Evolutionary conservation across 805 yeast genomes (phyloP).

Genomic region (Hanseniaspora mollemarum): DNA sequence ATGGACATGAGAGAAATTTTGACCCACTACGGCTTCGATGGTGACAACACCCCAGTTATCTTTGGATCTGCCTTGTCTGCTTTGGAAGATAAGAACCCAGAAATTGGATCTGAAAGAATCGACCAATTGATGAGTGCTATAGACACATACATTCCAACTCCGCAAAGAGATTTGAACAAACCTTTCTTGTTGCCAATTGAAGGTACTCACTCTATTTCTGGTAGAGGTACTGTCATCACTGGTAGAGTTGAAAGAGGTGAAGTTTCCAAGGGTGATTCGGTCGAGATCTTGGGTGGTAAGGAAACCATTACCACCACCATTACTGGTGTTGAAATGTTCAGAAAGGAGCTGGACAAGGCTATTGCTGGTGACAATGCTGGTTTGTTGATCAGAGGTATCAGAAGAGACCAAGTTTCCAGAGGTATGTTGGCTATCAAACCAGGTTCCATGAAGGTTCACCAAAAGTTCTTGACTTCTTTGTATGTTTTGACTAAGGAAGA

Average conservation of each 20-base stretch:
- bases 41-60: constrained; percentile 93
- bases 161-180: constrained; percentile 87
- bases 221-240: constrained; percentile 98
- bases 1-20: constrained; percentile 99
- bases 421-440: constrained; percentile 97
- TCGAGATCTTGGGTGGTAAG: constrained; percentile 90
- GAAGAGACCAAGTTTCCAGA: constrained; percentile 91
- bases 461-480: constrained; percentile 84
- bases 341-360: constrained; percentile 94
- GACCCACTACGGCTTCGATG: constrained; percentile 86
- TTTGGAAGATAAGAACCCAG: constrained; percentile 75
- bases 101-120: constrained; percentile 82
- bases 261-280: constrained; percentile 95
- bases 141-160: constrained; percentile 92
- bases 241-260: constrained; percentile 99
- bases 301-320: constrained; percentile 85
- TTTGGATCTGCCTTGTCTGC: constrained; percentile 99
- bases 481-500: constrained; percentile 91
- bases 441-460: constrained; percentile 82
- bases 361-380: constrained; percentile 99
- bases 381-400: constrained; percentile 90
- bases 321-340: constrained; percentile 98
- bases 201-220: constrained; percentile 94
- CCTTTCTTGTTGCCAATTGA: constrained; percentile 96
- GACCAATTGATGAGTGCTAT: constrained; percentile 77